A percentile compares a stretch with the other conserved stretches of the same genome.
Evolutionary conservation across 495 filamentous ascomycete genomes (phyloP).

Genomic region (Penicillium macrosclerotiorum): DNA sequence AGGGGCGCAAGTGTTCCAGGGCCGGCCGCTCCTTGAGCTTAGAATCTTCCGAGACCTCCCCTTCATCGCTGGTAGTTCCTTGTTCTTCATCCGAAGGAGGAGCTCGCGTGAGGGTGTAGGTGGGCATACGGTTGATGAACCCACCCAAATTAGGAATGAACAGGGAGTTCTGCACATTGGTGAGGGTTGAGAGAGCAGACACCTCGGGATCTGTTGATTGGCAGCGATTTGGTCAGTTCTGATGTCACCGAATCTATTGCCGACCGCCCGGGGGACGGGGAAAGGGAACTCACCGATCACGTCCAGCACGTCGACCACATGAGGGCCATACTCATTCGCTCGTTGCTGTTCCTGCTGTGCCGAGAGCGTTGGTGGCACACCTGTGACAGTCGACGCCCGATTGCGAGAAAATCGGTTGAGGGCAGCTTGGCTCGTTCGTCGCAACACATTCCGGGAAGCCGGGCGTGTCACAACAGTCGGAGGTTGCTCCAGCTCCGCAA

Average conservation of each 20-base stretch:
- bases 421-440: slow-evolving; percentile 35
- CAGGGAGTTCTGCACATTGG: slow-evolving; percentile 77
- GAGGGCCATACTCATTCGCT: slow-evolving; percentile 49
- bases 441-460: slow-evolving; percentile 23
- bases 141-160: slow-evolving; percentile 69
- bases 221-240: not conserved
- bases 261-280: not conserved
- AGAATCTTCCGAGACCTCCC: slow-evolving; percentile 23
- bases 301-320: slow-evolving; percentile 68
- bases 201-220: slow-evolving; percentile 64
- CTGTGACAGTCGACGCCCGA: slow-evolving; percentile 34
- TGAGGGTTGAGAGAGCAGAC: slow-evolving; percentile 68
- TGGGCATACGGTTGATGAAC: slow-evolving; percentile 67
- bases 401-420: slow-evolving; percentile 36
- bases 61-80: slow-evolving; percentile 31
- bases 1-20: slow-evolving; percentile 24
- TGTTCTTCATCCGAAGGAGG: slow-evolving; percentile 34
- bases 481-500: slow-evolving; percentile 9
- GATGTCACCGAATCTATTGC: not conserved
- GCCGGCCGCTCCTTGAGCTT: slow-evolving; percentile 23
- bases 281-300: slow-evolving; percentile 68
- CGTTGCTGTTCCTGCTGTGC: slow-evolving; percentile 8
- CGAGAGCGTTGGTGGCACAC: slow-evolving; percentile 18
- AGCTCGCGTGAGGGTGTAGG: slow-evolving; percentile 64
- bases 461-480: slow-evolving; percentile 14